Evolutionary conservation across 2,329 filamentous ascomycete species (phyloP).

Genomic region (Raffaelea deltoideospora): DNA sequence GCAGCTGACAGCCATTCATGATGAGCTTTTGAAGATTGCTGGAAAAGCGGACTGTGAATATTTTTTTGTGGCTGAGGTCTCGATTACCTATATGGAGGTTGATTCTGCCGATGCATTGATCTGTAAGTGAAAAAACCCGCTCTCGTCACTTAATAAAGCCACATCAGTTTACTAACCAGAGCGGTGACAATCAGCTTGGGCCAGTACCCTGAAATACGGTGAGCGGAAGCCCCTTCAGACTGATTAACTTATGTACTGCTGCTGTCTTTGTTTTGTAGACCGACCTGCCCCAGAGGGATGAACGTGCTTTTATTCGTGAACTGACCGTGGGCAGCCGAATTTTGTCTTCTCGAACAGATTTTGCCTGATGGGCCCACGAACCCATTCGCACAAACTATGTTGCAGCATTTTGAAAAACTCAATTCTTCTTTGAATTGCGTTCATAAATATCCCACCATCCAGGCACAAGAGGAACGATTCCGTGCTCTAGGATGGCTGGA

Average conservation of each 20-base stretch:
- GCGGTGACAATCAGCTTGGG: constrained; percentile 36
- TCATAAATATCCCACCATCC: constrained; percentile 48
- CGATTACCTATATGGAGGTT: constrained; percentile 77
- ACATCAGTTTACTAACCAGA: not conserved
- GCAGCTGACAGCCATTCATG: constrained; percentile 45
- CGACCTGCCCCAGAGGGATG: not conserved
- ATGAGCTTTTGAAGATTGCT: constrained; percentile 41
- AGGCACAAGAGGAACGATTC: constrained; percentile 57
- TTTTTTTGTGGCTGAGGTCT: constrained; percentile 79
- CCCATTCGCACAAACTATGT: constrained; percentile 78
- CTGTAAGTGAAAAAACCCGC: constrained; percentile 4
- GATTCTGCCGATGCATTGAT: constrained; percentile 59
- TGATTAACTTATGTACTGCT: not conserved
- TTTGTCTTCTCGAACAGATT: constrained; percentile 77
- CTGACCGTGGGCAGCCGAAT: constrained; percentile 24
- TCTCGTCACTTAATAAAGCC: not conserved
- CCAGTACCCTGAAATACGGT: constrained; percentile 55
- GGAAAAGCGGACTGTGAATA: constrained; percentile 44
- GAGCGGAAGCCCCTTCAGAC: constrained; percentile 12
- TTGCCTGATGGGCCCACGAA: constrained; percentile 63
- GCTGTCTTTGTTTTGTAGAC: not conserved
- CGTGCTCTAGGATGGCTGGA: constrained; percentile 49
- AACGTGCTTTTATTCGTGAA: not conserved
- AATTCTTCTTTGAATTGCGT: constrained; percentile 66
- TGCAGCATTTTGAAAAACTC: constrained; percentile 67